Conservation (phyloP, 1,284 basidiomycete genomes). For the Caloboletus inedulis region DNA sequence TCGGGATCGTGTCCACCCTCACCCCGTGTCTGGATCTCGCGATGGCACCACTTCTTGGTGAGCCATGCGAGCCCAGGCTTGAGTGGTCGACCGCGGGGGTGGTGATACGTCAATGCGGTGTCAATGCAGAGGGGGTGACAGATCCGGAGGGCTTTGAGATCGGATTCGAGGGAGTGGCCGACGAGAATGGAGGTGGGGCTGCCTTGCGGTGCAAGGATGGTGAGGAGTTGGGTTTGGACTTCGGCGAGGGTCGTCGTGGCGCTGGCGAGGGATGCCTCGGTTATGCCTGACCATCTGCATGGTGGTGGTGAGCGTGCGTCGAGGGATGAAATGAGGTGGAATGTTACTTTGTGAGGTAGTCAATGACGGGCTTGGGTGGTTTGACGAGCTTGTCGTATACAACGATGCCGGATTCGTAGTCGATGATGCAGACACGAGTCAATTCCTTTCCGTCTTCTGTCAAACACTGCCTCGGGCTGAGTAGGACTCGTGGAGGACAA, state of each 20-base stretch:
- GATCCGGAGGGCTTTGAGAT: slow-evolving; percentile 80
- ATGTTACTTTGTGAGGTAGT: slow-evolving; percentile 81
- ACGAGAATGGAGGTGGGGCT: slow-evolving; percentile 79
- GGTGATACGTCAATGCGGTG: slow-evolving; percentile 84
- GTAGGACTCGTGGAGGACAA: background rate
- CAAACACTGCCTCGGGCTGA: slow-evolving; percentile 54
- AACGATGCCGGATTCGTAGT: slow-evolving; percentile 65
- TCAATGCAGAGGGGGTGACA: slow-evolving; percentile 85
- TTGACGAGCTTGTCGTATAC: slow-evolving; percentile 87
- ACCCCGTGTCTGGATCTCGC: slow-evolving; percentile 78
- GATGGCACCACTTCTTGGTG: slow-evolving; percentile 83
- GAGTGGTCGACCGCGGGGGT: slow-evolving; percentile 84
- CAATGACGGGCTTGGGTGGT: slow-evolving; percentile 74
- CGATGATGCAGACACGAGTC: slow-evolving; percentile 79
- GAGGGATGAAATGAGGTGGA: background rate
- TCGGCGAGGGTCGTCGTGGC: slow-evolving; percentile 75
- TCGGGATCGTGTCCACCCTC: slow-evolving; percentile 87
- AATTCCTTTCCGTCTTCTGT: slow-evolving; percentile 87
- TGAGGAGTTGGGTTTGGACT: slow-evolving; percentile 69
- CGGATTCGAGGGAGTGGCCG: slow-evolving; percentile 93
- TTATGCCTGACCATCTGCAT: slow-evolving; percentile 86
- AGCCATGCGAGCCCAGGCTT: slow-evolving; percentile 93
- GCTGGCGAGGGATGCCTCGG: slow-evolving; percentile 59
- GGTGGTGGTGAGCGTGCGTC: background rate
- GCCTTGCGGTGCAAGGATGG: slow-evolving; percentile 44